Percentiles rank a stretch among this genome's conserved stretches.
Conservation (phyloP, 148 eudicot species). For the Camellia japonica region DNA sequence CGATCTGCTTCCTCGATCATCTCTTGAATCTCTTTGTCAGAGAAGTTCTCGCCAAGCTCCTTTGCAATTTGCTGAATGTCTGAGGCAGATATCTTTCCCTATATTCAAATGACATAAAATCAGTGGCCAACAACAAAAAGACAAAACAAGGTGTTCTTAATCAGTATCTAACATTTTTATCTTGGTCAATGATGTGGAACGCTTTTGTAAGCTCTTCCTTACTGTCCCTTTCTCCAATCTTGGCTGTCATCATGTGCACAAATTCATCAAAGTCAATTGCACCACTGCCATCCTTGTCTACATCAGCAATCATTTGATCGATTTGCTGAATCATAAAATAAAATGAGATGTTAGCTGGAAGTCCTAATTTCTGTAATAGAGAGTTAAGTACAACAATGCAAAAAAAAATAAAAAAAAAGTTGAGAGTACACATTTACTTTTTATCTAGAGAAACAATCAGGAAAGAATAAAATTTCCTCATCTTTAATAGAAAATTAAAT, state of each 20-base stretch:
- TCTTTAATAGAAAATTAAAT: not conserved
- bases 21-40: slow-evolving; percentile 36
- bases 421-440: not conserved
- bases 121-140: slow-evolving; percentile 12
- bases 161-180: slow-evolving; percentile 59
- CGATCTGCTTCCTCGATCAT: slow-evolving; percentile 83
- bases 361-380: not conserved
- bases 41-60: slow-evolving; percentile 81
- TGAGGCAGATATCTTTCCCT: slow-evolving; percentile 81
- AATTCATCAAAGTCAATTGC: slow-evolving; percentile 94
- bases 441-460: not conserved
- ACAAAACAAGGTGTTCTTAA: slow-evolving; percentile 2
- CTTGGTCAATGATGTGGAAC: slow-evolving; percentile 82
- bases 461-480: not conserved
- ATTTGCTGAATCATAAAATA: slow-evolving; percentile 62
- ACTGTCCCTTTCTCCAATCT: slow-evolving; percentile 88
- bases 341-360: slow-evolving; percentile 6
- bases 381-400: not conserved
- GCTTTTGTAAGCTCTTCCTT: slow-evolving; percentile 91
- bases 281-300: slow-evolving; percentile 97
- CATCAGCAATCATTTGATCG: slow-evolving; percentile 86
- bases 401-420: not conserved
- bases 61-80: slow-evolving; percentile 80
- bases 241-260: slow-evolving; percentile 91
- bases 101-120: slow-evolving; percentile 13